phyloP scores from a whole-genome alignment of 805 yeast genomes.

The Lipomyces yamanashiensis region DNA sequence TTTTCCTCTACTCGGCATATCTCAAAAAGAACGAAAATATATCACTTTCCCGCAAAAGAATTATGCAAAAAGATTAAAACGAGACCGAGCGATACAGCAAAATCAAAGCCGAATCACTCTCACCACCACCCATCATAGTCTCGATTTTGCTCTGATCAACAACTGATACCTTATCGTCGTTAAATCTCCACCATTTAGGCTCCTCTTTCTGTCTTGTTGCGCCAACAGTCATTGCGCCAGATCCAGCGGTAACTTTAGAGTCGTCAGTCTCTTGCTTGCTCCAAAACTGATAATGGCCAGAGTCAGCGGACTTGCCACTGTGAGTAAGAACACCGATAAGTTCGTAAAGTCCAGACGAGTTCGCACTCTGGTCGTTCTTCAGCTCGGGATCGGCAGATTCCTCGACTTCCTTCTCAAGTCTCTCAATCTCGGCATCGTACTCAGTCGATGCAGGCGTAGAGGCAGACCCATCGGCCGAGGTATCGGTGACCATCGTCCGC shows the following conservation, averaged over 20 bases:
- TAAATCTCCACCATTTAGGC: constrained; percentile 89
- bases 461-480: not conserved
- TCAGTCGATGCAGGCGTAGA: constrained; percentile 38
- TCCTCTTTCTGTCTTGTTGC: constrained; percentile 47
- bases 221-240: constrained; percentile 22
- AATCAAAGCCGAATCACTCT: constrained; percentile 90
- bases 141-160: constrained; percentile 85
- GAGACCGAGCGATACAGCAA: constrained; percentile 85
- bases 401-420: constrained; percentile 37
- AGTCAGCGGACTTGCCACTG: constrained; percentile 92
- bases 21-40: no score
- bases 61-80: constrained; percentile 47
- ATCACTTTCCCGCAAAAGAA: not conserved
- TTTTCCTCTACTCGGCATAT: not conserved
- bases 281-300: constrained; percentile 96
- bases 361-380: constrained; percentile 60
- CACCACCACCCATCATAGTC: constrained; percentile 94
- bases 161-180: constrained; percentile 83
- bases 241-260: constrained; percentile 8
- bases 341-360: constrained; percentile 87
- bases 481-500: constrained; percentile 43
- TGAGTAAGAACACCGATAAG: constrained; percentile 85
- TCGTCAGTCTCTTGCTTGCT: constrained; percentile 69
- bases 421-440: constrained; percentile 28
- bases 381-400: constrained; percentile 49